A percentile compares a stretch with the other conserved stretches of the same genome.
Conservation (phyloP, 768 basidiomycete genomes). For the Rhodotorula taiwanensis region DNA sequence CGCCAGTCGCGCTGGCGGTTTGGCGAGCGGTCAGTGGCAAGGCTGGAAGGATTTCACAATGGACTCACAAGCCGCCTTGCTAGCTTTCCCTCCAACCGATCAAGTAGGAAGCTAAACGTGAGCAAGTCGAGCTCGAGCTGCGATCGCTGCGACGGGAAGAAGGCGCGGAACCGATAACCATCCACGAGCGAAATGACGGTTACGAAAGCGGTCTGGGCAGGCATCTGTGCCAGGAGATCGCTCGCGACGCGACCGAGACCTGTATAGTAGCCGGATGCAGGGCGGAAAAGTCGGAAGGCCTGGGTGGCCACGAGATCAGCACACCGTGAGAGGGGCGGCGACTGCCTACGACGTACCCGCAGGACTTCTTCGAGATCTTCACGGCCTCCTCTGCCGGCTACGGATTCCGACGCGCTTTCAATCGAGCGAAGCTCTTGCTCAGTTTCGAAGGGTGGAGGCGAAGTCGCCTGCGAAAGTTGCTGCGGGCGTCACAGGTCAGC, state of each 20-base stretch:
- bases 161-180: slow-evolving; percentile 16
- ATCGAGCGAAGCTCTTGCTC: slow-evolving; percentile 14
- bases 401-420: slow-evolving; percentile 24
- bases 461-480: too few relatives aligned
- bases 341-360: slow-evolving; percentile 20
- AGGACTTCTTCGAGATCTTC: slow-evolving; percentile 19
- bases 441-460: neutral
- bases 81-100: slow-evolving; percentile 23
- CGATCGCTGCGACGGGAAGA: slow-evolving; percentile 6
- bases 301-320: neutral
- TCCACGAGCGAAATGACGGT: slow-evolving; percentile 20
- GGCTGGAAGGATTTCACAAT: neutral
- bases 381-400: neutral
- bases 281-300: slow-evolving; percentile 21
- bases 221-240: slow-evolving; percentile 22
- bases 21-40: neutral
- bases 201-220: slow-evolving; percentile 19
- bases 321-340: neutral
- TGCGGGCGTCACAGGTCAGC: too few relatives aligned
- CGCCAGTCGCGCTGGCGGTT: slow-evolving; percentile 9
- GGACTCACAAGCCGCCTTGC: slow-evolving; percentile 14
- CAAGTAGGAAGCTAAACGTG: slow-evolving; percentile 18
- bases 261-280: slow-evolving; percentile 11
- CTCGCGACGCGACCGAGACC: slow-evolving; percentile 15
- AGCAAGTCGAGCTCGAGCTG: slow-evolving; percentile 17